phyloP scores from a whole-genome alignment of 352 stramenopile genomes.

The Pythium phragmitis region DNA sequence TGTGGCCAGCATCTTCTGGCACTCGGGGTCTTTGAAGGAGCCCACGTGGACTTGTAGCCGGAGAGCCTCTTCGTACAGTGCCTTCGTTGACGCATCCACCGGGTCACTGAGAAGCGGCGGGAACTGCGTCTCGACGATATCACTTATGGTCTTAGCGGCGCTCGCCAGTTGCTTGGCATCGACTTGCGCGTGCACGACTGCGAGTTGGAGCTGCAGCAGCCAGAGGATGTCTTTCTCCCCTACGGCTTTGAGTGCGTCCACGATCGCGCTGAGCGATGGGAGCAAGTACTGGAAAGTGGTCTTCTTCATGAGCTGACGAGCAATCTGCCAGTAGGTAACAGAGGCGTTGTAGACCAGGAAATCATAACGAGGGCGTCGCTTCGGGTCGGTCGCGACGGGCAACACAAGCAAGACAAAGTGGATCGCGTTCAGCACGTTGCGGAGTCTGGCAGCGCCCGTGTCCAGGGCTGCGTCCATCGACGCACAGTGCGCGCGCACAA shows the following conservation, averaged over 20 bases:
- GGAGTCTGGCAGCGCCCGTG: slow-evolving; percentile 42
- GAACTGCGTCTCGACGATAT: slow-evolving; percentile 66
- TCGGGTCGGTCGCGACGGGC: slow-evolving; percentile 59
- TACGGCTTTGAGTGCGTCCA: slow-evolving; percentile 68
- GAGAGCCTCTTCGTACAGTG: slow-evolving; percentile 67
- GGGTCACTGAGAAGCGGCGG: slow-evolving; percentile 39
- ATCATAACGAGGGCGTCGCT: slow-evolving; percentile 73
- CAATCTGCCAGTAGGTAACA: slow-evolving; percentile 84
- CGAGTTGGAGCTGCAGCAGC: slow-evolving; percentile 59
- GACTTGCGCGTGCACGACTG: slow-evolving; percentile 66
- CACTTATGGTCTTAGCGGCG: slow-evolving; percentile 62
- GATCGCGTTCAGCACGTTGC: slow-evolving; percentile 69
- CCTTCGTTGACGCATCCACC: slow-evolving; percentile 24
- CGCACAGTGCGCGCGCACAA: slow-evolving; percentile 71
- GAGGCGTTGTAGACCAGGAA: slow-evolving; percentile 93
- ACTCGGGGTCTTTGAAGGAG: slow-evolving; percentile 73
- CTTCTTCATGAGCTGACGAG: slow-evolving; percentile 80
- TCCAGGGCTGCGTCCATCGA: slow-evolving; percentile 40
- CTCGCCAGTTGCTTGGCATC: slow-evolving; percentile 59
- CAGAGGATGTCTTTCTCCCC: slow-evolving; percentile 75
- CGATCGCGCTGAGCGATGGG: slow-evolving; percentile 56
- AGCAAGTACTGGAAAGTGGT: slow-evolving; percentile 71
- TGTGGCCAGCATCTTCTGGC: slow-evolving; percentile 66
- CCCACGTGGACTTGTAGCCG: slow-evolving; percentile 69
- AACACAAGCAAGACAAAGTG: slow-evolving; percentile 74